Evolutionary conservation across 352 stramenopile genomes (phyloP).

Genomic region (Phytophthora pseudosyringae): DNA sequence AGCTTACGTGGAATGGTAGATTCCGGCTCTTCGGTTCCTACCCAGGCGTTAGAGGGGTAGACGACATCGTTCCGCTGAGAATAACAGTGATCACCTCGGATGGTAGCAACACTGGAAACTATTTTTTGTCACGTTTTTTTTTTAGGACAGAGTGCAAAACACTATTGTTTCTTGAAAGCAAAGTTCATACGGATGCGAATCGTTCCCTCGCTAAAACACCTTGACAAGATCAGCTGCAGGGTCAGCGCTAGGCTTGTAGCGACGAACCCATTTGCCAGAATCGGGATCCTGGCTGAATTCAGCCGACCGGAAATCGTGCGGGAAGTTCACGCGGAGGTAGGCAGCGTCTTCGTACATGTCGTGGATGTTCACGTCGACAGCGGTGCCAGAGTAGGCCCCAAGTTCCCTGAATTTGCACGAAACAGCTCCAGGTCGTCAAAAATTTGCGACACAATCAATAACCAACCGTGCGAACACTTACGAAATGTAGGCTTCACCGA

Average conservation of each 20-base stretch:
- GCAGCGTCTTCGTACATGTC: slow-evolving; percentile 70
- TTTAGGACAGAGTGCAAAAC: neutral
- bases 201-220: neutral
- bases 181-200: too few species aligned
- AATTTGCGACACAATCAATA: too few species aligned
- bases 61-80: neutral
- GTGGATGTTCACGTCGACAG: slow-evolving; percentile 48
- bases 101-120: neutral
- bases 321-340: slow-evolving; percentile 55
- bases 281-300: slow-evolving; percentile 43
- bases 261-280: neutral
- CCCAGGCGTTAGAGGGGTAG: neutral
- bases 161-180: neutral
- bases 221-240: neutral
- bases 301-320: slow-evolving; percentile 63
- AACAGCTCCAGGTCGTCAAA: slow-evolving; percentile 3
- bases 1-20: neutral
- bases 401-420: slow-evolving; percentile 33
- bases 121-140: slow-evolving; percentile 7
- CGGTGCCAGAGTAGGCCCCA: slow-evolving; percentile 34
- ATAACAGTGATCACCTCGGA: neutral
- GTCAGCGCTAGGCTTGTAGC: neutral
- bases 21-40: neutral
- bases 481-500: neutral
- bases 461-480: too few species aligned